Percentiles rank a stretch among this genome's conserved stretches.
phyloP scores from a whole-genome alignment of 73 alveolate genomes.

The Tetrahymena borealis region DNA sequence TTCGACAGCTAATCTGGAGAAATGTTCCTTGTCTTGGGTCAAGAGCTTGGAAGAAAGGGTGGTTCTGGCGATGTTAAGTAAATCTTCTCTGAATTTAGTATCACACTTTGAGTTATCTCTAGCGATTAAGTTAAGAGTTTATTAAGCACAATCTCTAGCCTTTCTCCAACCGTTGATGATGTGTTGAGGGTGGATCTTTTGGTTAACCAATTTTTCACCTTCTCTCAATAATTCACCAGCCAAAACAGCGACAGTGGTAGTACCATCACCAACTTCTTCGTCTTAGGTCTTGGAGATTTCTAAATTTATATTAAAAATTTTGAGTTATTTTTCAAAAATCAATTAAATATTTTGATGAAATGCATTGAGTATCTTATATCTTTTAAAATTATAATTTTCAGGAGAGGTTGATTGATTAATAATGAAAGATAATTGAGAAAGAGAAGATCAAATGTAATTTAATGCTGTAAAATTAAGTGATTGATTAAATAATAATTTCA shows the following conservation, averaged over 20 bases:
- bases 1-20: conserved; percentile 91
- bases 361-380: no score
- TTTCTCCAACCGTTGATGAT: conserved; percentile 88
- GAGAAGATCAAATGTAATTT: no score
- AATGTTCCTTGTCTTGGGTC: conserved; percentile 85
- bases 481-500: no score
- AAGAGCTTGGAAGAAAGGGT: conserved; percentile 92
- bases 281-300: conserved; percentile 95
- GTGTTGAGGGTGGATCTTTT: conserved; percentile 88
- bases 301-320: neutral
- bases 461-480: no score
- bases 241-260: conserved; percentile 91
- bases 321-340: no score
- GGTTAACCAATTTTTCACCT: conserved; percentile 84
- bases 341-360: no score
- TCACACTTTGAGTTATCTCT: conserved; percentile 65
- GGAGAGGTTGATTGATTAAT: no score
- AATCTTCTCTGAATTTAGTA: conserved; percentile 75
- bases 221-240: conserved; percentile 96
- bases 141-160: conserved; percentile 90
- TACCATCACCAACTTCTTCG: conserved; percentile 97
- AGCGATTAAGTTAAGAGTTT: conserved; percentile 55
- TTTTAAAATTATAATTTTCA: no score
- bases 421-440: no score
- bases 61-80: conserved; percentile 90